phyloP scores from a whole-genome alignment of 2,329 filamentous ascomycete species.

The Penicillium sp. region DNA sequence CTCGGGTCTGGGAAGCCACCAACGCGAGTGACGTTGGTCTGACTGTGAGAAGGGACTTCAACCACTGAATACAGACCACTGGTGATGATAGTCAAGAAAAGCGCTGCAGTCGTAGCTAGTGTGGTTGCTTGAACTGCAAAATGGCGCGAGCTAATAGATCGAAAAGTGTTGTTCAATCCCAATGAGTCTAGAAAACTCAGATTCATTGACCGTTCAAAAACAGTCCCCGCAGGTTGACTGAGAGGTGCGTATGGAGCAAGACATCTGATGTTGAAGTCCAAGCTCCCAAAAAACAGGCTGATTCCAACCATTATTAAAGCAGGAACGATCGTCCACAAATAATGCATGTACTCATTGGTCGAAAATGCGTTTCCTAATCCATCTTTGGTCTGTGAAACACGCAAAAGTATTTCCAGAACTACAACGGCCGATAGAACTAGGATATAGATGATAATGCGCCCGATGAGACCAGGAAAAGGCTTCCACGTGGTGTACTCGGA shows the following conservation, averaged over 20 bases:
- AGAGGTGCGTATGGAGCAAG: conserved; percentile 14
- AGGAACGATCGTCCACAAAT: conserved; percentile 16
- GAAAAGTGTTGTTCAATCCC: background rate
- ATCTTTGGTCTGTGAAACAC: conserved; percentile 6
- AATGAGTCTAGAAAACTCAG: conserved; percentile 10
- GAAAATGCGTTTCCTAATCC: conserved; percentile 3
- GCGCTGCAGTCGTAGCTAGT: conserved; percentile 1
- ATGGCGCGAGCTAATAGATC: background rate
- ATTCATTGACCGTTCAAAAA: conserved; percentile 3
- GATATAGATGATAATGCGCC: conserved; percentile 3
- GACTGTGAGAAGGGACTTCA: background rate
- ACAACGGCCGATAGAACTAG: background rate
- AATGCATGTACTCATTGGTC: background rate
- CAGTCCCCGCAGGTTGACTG: background rate
- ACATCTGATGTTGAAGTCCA: conserved; percentile 14
- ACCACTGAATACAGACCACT: conserved; percentile 13
- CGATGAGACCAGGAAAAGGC: conserved; percentile 7
- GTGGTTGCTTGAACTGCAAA: conserved; percentile 12
- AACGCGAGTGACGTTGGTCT: conserved; percentile 4
- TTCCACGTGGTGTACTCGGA: background rate
- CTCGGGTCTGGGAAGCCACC: conserved; percentile 9
- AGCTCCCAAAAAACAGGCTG: conserved; percentile 2
- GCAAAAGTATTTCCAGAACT: conserved; percentile 3
- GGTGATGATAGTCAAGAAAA: conserved; percentile 11
- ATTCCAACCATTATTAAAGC: conserved; percentile 7